Evolutionary conservation across 495 filamentous ascomycete genomes (phyloP), one percentile per base, ranked within the genome.

Genomic region (Penicillium alfredii): DNA sequence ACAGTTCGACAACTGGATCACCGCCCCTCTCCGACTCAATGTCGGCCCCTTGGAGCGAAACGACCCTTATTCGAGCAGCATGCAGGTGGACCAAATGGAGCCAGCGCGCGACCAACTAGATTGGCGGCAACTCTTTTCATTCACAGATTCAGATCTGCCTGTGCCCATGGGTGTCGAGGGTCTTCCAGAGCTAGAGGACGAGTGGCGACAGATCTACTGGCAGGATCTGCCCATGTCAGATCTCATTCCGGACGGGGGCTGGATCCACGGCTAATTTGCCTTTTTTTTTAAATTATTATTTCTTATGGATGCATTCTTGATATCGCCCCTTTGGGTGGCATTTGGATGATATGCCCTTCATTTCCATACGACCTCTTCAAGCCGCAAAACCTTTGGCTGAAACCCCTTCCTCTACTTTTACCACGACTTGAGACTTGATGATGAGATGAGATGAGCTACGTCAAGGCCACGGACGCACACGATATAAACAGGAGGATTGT

Each of bases 201-300:
- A 71, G 43, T 71, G 67, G 67, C 58, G 67, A 11, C 64, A 69
- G 40, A 61, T 71, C 2, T 71, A 71, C 39, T 66, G 62, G 67
- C 65, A 69, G 38, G 67, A 71, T 18, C 59, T 58, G 1, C 63
- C 64, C 0, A 61, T 71, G 60, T 54, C 64, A 9, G 67, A 69
- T 42, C 46, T 71, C 17, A 47, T 71, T 22, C 61, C 61, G 18
- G 67, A 71, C 38, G 60, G 60, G 16, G 55, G 58, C 12, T 67
- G 63, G 63, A 57, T 64, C 34, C 62, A 60, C 31, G 40, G 36
- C 22, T 60, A 54, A 47, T 24, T 28, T 42, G 11, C 1, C 28
- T 13, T 18, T 25, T 16, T 13, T 39, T 23, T 23, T 11, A 8
- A 15, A 43, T 20, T 10, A 21, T 19, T 10, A n/a, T 27, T 26